Evolutionary conservation across 768 basidiomycete genomes (phyloP), one percentile per base, ranked within the genome.

Genomic region (Solioccasus polychromus): DNA sequence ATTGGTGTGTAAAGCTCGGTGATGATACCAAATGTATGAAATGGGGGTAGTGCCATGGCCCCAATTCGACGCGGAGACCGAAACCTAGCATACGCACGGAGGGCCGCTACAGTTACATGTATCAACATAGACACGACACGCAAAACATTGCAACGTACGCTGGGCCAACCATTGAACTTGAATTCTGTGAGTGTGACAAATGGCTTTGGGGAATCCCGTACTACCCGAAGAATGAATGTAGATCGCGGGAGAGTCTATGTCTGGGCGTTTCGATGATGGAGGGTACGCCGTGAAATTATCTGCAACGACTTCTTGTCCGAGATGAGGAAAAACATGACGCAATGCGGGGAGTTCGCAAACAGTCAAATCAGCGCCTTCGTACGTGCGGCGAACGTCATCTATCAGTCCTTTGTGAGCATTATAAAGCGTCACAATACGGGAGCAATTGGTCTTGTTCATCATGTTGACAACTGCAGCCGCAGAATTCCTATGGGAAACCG

Each of bases 201-300:
- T 69, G 3, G 71, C 51, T 49, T 74, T 76, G 0, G 77, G 75
- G 32, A 72, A 59, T 6, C 76, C 76, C 1, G 77, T 76, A 31
- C 73, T 76, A 9, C 76, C 60, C 0, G 52, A 61, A 2, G 59
- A 61, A 10, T 58, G 57, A 8, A 52, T n/a, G 9, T 61, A 61
- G 22, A 61, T 40, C 0, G 44, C 54, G 1, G 52, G 45, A 2
- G 38, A 41, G 40, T 55, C 47, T 41, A 50, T 23, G 8, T 51
- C 41, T 9, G 55, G 55, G 8, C 42, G 48, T 26, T 26, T 26
- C 4, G 8, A 12, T 0, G 24, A 0, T 4, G 7, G 46, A 45
- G 44, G 53, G 26, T 57, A 59, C 0, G 47, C 45, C 6, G 29
- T n/a, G 11, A 59, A 59, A 0, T 31, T 26, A 22, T 61, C 53